Evolutionary conservation across 257 asterid genomes (phyloP), one percentile per base, ranked within the genome.

Genomic region (Leonotis leonurus): DNA sequence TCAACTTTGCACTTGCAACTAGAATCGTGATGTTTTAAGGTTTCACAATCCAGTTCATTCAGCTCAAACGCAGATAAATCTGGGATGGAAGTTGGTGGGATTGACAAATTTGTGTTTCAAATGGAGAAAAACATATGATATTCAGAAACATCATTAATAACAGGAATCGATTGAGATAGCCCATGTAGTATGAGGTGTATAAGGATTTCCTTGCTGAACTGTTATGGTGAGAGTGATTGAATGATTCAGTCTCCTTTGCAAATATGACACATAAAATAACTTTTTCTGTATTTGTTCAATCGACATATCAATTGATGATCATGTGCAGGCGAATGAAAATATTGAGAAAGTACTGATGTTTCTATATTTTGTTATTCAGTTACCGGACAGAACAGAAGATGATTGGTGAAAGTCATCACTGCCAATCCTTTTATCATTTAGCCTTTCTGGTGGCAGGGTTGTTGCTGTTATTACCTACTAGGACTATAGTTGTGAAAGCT

Each of bases 391-490:
- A 30, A 17, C 52, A 30, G 25, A 50, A 73, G 57, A 67, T 73
- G 73, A 49, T 61, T 12, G 17, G 35, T 55, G 35, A 36, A 25
- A 12, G 60, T 9, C 33, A 37, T 25, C 29, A 36, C 46, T 35
- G 49, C 41, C 68, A 49, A 50, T 22, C 43, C 30, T 56, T 21
- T 29, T 29, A 54, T 50, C 16, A 18, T 14, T 18, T 40, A 30
- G 56, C 65, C 16, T 55, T 77, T 70, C 39, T 70, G 9, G 3
- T 68, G 53, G 35, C 65, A 18, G 59, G 67, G 22, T 44, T 69
- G 22, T 12, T 72, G 33, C 3, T 78, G 16, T 12, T 72, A 17
- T 46, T 70, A 20, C 65, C 70, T 29, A 37, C 50, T 25, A 48
- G 64, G 11, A 59, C 29, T 3, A 56, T 41, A 36, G 22, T 59